These are phyloP conservation scores for Lippia alba DNA, from an alignment of 305 asterid species.

Conservation along the genomic window DNA sequence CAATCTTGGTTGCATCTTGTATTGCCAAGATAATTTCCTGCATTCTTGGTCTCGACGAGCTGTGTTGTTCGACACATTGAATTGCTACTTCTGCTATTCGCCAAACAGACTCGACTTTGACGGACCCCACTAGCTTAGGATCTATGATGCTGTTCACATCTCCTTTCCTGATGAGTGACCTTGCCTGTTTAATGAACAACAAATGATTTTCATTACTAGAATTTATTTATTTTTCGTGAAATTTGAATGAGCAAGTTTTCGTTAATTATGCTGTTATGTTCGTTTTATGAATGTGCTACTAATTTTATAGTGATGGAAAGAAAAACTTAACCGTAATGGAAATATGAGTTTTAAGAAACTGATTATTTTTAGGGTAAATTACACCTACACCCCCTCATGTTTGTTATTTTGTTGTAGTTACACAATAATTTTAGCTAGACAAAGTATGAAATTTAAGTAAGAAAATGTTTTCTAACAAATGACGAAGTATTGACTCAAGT, in stretches of 20 bases:
- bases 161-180: slow-evolving; percentile 92
- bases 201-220: slow-evolving; percentile 8
- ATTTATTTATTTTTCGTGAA: background rate
- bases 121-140: slow-evolving; percentile 61
- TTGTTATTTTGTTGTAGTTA: too few species aligned
- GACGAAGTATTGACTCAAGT: slow-evolving; percentile 3
- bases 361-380: too few species aligned
- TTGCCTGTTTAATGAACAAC: slow-evolving; percentile 55
- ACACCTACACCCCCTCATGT: too few species aligned
- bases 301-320: background rate
- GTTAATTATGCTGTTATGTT: slow-evolving; percentile 3
- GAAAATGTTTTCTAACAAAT: slow-evolving; percentile 5
- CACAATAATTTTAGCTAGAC: background rate
- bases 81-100: slow-evolving; percentile 90
- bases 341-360: too few species aligned
- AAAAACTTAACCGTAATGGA: background rate
- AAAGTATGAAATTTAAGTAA: too few species aligned
- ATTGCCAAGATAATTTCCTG: slow-evolving; percentile 82
- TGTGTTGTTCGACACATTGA: slow-evolving; percentile 87
- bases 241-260: slow-evolving; percentile 4
- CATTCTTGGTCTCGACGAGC: slow-evolving; percentile 87
- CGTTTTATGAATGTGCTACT: background rate
- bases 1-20: slow-evolving; percentile 87
- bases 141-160: slow-evolving; percentile 83
- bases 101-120: slow-evolving; percentile 88